phyloP scores from a whole-genome alignment of 2,329 filamentous ascomycete species.

The Aureobasidium sp. region DNA sequence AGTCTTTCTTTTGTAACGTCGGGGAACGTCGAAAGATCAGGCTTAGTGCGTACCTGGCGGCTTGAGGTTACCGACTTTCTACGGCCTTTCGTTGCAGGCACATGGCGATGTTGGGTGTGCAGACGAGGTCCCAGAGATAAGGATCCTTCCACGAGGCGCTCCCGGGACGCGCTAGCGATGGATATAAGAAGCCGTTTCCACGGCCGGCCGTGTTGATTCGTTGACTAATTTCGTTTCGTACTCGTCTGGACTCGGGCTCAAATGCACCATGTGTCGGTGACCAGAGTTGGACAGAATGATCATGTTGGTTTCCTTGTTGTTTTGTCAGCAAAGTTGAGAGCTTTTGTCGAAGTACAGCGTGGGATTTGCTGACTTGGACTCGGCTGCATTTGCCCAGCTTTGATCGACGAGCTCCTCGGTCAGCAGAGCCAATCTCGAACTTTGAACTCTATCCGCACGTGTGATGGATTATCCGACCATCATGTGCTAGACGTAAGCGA shows the following conservation, averaged over 20 bases:
- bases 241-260: not conserved
- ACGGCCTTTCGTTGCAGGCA: not conserved
- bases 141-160: conserved; percentile 12
- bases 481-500: not conserved
- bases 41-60: not conserved
- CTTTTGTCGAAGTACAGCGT: not conserved
- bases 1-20: conserved; percentile 1
- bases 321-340: conserved; percentile 5
- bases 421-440: not conserved
- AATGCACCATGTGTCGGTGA: not conserved
- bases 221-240: conserved; percentile 14
- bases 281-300: not conserved
- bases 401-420: not conserved
- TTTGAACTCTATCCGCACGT: not conserved
- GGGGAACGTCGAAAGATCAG: not conserved
- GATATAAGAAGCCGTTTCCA: conserved; percentile 9
- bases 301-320: not conserved
- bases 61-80: conserved; percentile 4
- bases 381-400: conserved; percentile 2
- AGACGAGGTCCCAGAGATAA: conserved; percentile 9
- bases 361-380: not conserved
- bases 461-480: not conserved
- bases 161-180: conserved; percentile 1
- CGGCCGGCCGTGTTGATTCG: not conserved
- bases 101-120: conserved; percentile 5